Base-by-base conservation (phyloP, 306 rosid species). In the Adenanthera pavonina region DNA sequence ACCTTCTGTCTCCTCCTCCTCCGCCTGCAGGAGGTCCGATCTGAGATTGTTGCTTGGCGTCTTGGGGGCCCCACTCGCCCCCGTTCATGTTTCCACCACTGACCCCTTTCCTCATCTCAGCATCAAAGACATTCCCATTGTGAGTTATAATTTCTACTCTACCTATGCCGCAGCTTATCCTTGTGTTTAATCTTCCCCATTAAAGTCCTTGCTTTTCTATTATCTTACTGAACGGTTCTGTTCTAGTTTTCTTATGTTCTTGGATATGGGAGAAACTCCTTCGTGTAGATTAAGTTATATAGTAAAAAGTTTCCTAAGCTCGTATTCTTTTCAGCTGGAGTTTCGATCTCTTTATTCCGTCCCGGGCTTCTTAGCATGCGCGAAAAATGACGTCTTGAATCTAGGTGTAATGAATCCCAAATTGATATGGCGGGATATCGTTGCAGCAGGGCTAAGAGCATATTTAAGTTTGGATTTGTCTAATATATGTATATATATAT, bases 81-180 rank as follows among this genome's bases (percentile, higher is more conserved):
- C 99, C 35, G 91, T 95, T 67, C 99, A 93, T 85, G 99, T 95
- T 41, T 86, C 90, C 88, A 89, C 96, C 48, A 38, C 89, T 14
- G 98, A 95, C 69, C 93, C 93, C 6, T 85, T 89, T 61, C 98
- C 99, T 84, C 99, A 95, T 62, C 97, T 92, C 43, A 91, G 98
- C 88, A 95, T 95, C 87, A 95, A 95, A 87, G 99, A 93, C 84
- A 93, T 90, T 25, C 98, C 99, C 84, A 95, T 95, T 87, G 99
- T 95, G 75, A 92, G 98, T 84, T 16, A 66, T 69, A 9, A 25
- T 25, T 25, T 25, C 30, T 25, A 25, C 30, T 25, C 30, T 20
- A 3, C 6, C 3, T 35, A 8, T 51, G 64, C 6, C 34, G 9
- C 19, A 2, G 62, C 62, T 35, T 72, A 8, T 13, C 16, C 7